phyloP scores from a whole-genome alignment of 345 rosid genomes.

The Acer campestre region DNA sequence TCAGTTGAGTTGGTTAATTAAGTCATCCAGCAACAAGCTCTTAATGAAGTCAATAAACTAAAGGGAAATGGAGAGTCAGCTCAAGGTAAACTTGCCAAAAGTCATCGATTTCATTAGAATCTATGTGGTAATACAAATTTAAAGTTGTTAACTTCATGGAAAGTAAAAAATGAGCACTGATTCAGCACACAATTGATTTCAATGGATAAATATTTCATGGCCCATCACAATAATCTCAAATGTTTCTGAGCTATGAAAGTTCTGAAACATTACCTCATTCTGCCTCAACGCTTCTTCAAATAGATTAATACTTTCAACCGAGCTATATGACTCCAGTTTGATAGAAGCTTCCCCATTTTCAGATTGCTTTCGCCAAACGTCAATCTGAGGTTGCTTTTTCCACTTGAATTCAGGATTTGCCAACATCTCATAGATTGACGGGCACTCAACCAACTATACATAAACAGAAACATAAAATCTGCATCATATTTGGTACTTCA shows the following conservation, averaged over 20 bases:
- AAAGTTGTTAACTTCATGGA: neutral
- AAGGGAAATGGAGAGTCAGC: too few species aligned
- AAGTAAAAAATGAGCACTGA: neutral
- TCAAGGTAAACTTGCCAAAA: neutral
- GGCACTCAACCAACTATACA: slow-evolving; percentile 78
- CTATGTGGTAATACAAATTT: neutral
- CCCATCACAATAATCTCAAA: neutral
- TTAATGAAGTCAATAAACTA: too few species aligned
- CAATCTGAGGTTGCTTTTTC: slow-evolving; percentile 65
- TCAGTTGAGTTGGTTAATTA: too few species aligned
- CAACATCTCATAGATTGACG: slow-evolving; percentile 91
- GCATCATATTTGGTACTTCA: neutral
- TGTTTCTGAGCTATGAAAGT: neutral
- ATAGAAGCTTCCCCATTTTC: slow-evolving; percentile 44
- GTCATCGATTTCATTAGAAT: neutral
- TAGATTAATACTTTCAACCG: slow-evolving; percentile 49
- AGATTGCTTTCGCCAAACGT: slow-evolving; percentile 67
- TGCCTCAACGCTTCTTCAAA: slow-evolving; percentile 72
- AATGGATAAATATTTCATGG: neutral
- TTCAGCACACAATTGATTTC: neutral
- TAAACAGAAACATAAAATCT: slow-evolving; percentile 5
- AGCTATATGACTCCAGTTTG: slow-evolving; percentile 59
- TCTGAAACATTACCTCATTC: slow-evolving; percentile 57
- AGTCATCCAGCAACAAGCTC: too few species aligned
- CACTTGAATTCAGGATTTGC: slow-evolving; percentile 76